Evolutionary conservation across 2,329 filamentous ascomycete genomes (phyloP).

Genomic region (Fusarium irregulare): DNA sequence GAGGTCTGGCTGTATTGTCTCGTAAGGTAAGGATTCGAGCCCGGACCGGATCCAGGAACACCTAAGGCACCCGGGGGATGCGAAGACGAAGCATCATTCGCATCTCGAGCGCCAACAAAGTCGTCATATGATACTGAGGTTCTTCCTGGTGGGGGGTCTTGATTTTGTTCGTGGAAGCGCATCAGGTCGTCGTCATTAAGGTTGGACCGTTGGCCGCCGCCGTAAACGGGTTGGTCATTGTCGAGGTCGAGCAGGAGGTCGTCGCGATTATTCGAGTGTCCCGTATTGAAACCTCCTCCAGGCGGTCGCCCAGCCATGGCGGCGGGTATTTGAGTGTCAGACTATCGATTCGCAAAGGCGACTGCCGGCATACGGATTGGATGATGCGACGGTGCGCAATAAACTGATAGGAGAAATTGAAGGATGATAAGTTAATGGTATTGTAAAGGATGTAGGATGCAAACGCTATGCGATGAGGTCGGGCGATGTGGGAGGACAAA

Average conservation of each 20-base stretch:
- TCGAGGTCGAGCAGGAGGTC: slow-evolving; percentile 81
- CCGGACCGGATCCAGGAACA: slow-evolving; percentile 28
- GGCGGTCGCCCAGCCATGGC: slow-evolving; percentile 71
- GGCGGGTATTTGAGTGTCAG: slow-evolving; percentile 54
- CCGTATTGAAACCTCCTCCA: slow-evolving; percentile 61
- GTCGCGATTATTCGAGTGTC: slow-evolving; percentile 60
- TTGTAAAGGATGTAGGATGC: slow-evolving; percentile 9
- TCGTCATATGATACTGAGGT: slow-evolving; percentile 95
- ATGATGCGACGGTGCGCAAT: slow-evolving; percentile 22
- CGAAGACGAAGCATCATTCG: slow-evolving; percentile 58
- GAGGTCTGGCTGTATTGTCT: slow-evolving; percentile 79
- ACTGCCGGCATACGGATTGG: slow-evolving; percentile 51
- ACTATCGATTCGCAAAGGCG: slow-evolving; percentile 46
- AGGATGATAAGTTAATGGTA: not conserved
- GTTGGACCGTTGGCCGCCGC: slow-evolving; percentile 79
- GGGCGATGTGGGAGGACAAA: slow-evolving; percentile 24
- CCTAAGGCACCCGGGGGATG: slow-evolving; percentile 52
- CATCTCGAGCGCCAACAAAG: slow-evolving; percentile 79
- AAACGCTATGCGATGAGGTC: slow-evolving; percentile 24
- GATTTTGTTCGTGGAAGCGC: slow-evolving; percentile 78
- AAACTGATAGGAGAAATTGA: not conserved
- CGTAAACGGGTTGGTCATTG: slow-evolving; percentile 77
- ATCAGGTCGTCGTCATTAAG: slow-evolving; percentile 84
- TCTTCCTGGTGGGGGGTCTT: slow-evolving; percentile 71
- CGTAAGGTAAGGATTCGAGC: slow-evolving; percentile 59